phyloP scores from a whole-genome alignment of 164 flowering plant genomes.

The Magnolia kwangsiensis region DNA sequence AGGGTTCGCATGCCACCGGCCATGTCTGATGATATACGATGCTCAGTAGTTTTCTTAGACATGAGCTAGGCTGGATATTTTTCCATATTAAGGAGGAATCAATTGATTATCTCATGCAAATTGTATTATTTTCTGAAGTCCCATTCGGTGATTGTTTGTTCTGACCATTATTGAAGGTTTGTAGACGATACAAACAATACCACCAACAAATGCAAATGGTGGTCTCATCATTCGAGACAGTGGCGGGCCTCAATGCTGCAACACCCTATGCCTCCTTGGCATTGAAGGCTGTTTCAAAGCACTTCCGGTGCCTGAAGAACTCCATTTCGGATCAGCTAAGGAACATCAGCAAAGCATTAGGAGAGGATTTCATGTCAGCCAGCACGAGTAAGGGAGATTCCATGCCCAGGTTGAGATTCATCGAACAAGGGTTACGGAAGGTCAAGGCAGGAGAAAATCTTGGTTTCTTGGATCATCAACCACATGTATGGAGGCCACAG shows the following conservation, averaged over 20 bases:
- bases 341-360: conserved; percentile 36
- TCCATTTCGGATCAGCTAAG: conserved; percentile 63
- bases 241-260: conserved; percentile 73
- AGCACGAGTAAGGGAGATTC: conserved; percentile 32
- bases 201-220: conserved; percentile 86
- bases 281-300: conserved; percentile 52
- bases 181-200: conserved; percentile 71
- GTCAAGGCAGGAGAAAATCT: conserved; percentile 23
- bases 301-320: conserved; percentile 54
- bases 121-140: background rate
- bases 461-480: conserved; percentile 46
- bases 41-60: too few species aligned
- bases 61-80: too few species aligned
- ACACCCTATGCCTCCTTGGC: conserved; percentile 69
- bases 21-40: too few species aligned
- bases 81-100: too few species aligned
- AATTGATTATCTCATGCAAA: too few species aligned
- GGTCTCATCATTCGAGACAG: conserved; percentile 76
- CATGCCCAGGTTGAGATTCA: conserved; percentile 31
- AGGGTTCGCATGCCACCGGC: too few species aligned
- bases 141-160: background rate
- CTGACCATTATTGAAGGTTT: conserved; percentile 39
- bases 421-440: conserved; percentile 38
- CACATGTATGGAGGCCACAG: conserved; percentile 84
- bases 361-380: conserved; percentile 54